Percentiles rank a stretch among this genome's conserved stretches.
Evolutionary conservation across 139 green algal genomes (phyloP).

Genomic region (Pseudopediastrum boryanum): DNA sequence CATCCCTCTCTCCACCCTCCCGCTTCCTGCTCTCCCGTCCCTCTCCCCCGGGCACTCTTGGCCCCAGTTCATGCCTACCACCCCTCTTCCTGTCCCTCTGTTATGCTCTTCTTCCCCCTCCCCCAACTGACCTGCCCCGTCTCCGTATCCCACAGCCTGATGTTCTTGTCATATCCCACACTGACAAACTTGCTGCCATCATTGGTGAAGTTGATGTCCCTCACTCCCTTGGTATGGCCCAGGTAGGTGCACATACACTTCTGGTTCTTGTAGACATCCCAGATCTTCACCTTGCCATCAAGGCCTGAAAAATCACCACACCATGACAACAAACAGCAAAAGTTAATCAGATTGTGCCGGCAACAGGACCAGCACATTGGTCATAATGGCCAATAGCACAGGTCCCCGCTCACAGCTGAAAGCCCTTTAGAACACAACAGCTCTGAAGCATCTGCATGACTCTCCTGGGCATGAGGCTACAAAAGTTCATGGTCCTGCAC

Average conservation of each 20-base stretch:
- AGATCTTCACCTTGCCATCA: slow-evolving; percentile 90
- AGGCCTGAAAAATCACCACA: slow-evolving; percentile 16
- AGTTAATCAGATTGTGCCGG: too few species aligned
- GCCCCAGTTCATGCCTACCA: background rate
- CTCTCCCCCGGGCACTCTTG: background rate
- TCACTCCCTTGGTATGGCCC: slow-evolving; percentile 94
- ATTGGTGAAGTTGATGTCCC: slow-evolving; percentile 91
- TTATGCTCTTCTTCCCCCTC: background rate
- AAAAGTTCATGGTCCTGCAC: too few species aligned
- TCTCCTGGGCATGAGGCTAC: too few species aligned
- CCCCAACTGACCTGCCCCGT: slow-evolving; percentile 75
- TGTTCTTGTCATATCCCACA: slow-evolving; percentile 88
- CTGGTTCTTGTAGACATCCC: slow-evolving; percentile 84
- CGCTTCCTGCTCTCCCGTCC: background rate
- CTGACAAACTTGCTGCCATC: slow-evolving; percentile 89
- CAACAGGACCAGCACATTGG: too few species aligned
- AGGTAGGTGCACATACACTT: slow-evolving; percentile 98
- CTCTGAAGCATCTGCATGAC: too few species aligned
- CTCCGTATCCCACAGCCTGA: slow-evolving; percentile 98
- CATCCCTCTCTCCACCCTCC: too few species aligned
- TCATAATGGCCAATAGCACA: too few species aligned
- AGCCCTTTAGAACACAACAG: too few species aligned
- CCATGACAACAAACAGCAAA: too few species aligned
- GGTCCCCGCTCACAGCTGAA: too few species aligned
- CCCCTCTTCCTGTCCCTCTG: background rate